Evolutionary conservation across 768 basidiomycete species (phyloP), one percentile per base, ranked within the genome.

Genomic region (Mycena belliarum): DNA sequence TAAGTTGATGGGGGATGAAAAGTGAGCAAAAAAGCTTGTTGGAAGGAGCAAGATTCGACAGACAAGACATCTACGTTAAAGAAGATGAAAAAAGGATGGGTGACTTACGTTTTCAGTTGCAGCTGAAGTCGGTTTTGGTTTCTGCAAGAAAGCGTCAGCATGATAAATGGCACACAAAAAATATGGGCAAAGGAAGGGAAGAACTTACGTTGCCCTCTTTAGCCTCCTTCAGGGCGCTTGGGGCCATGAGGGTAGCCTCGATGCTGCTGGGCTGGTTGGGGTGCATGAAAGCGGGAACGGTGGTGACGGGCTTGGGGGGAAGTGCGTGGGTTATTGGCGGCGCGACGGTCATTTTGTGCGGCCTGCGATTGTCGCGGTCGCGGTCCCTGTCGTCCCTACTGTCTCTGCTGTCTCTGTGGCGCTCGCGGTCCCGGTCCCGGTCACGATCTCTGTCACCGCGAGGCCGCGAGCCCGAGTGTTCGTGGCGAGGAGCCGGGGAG

Each of bases 221-320:
- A 10, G 33, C 35, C 23, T 63, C 61, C 37, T 63, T 63, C 12
- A 52, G 50, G 18, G 26, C 44, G 49, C 61, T 62, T 18, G 54
- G 59, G 7, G 61, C 61, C 62, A 63, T 63, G 21, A 52, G 43
- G 15, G 62, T 63, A 10, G 62, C 62, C 55, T 59, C 57, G 41
- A 60, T 63, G 35, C 49, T 45, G 43, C 55, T 53, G 35, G 46
- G 21, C 40, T 52, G 55, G 29, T 35, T 60, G n/a, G 50, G 41
- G 43, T 57, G 52, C n/a, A 42, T 49, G 32, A 53, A 63, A 2
- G 38, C 62, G 14, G 58, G 46, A 7, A 53, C 51, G 8, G 55
- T 40, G 23, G 55, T 55, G 47, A 60, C 51, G 1, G 62, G 62
- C 38, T 63, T 63, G 2, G 62, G 54, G 6, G 62, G 62, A 10